Evolutionary conservation across 2,329 filamentous ascomycete genomes (phyloP).

Genomic region (Beauveria australis): DNA sequence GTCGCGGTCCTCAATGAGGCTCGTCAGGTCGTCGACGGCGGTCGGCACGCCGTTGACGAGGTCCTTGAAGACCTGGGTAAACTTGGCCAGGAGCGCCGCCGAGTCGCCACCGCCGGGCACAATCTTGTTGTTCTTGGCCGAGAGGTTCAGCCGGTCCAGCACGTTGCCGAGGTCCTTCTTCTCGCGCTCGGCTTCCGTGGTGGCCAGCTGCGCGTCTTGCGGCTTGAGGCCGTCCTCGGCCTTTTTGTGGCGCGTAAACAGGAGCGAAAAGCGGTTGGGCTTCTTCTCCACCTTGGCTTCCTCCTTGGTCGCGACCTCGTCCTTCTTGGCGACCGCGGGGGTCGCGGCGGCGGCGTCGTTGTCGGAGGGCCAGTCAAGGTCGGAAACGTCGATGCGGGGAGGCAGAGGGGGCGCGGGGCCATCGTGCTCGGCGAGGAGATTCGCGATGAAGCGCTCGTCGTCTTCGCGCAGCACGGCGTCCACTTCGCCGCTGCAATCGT

Average conservation of each 20-base stretch:
- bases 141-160: slow-evolving; percentile 76
- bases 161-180: slow-evolving; percentile 68
- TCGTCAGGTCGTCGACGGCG: slow-evolving; percentile 78
- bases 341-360: slow-evolving; percentile 19
- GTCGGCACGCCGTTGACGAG: slow-evolving; percentile 88
- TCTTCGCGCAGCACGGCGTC: slow-evolving; percentile 9
- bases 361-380: slow-evolving; percentile 38
- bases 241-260: slow-evolving; percentile 32
- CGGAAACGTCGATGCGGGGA: slow-evolving; percentile 41
- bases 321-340: slow-evolving; percentile 12
- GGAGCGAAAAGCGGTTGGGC: slow-evolving; percentile 25
- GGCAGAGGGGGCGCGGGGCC: slow-evolving; percentile 47
- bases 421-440: slow-evolving; percentile 36
- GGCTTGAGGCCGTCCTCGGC: slow-evolving; percentile 26
- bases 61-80: slow-evolving; percentile 87
- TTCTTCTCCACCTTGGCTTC: slow-evolving; percentile 24
- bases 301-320: slow-evolving; percentile 1
- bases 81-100: slow-evolving; percentile 66
- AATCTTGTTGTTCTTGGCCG: slow-evolving; percentile 75
- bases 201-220: slow-evolving; percentile 18
- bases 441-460: slow-evolving; percentile 19
- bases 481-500: slow-evolving; percentile 1
- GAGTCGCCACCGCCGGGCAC: slow-evolving; percentile 81
- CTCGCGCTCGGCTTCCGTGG: slow-evolving; percentile 39
- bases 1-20: slow-evolving; percentile 53